These are phyloP conservation scores for Aspergillus sp. DNA, from an alignment of 2,329 filamentous ascomycete genomes.

Conservation along the genomic window DNA sequence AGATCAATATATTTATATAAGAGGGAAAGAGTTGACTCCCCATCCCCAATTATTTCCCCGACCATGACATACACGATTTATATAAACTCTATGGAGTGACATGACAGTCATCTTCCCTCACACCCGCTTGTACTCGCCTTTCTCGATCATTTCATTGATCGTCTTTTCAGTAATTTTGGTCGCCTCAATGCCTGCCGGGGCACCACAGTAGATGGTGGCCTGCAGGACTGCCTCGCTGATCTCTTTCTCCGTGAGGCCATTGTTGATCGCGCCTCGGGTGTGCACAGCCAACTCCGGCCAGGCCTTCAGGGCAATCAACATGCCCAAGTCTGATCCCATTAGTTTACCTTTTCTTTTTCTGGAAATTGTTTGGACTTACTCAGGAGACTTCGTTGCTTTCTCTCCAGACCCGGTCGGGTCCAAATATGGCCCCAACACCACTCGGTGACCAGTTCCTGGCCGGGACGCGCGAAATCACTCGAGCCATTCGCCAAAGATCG, in stretches of 20 bases:
- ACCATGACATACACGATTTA: too few species aligned
- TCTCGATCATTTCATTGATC: slow-evolving; percentile 22
- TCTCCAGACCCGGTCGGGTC: not conserved
- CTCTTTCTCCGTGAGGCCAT: slow-evolving; percentile 54
- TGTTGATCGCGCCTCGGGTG: slow-evolving; percentile 53
- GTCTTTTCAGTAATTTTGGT: slow-evolving; percentile 26
- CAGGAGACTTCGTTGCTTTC: not conserved
- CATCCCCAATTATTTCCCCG: too few species aligned
- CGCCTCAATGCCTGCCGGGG: slow-evolving; percentile 41
- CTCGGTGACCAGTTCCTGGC: not conserved
- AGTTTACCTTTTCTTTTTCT: too few species aligned
- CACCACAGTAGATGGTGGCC: slow-evolving; percentile 37
- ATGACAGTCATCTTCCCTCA: too few species aligned
- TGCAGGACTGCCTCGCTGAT: slow-evolving; percentile 42
- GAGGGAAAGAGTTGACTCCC: too few species aligned
- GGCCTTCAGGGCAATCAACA: slow-evolving; percentile 56
- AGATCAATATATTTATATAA: too few species aligned
- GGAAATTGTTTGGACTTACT: too few species aligned
- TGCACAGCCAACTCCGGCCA: slow-evolving; percentile 55
- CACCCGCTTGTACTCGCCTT: slow-evolving; percentile 12
- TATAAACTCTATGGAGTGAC: too few species aligned
- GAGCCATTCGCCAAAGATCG: not conserved
- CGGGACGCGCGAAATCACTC: slow-evolving; percentile 1
- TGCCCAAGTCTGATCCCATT: slow-evolving; percentile 44
- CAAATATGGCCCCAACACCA: slow-evolving; percentile 1